Evolutionary conservation across 495 filamentous ascomycete genomes (phyloP).

Genomic region (Aspergillus coremiiformis): DNA sequence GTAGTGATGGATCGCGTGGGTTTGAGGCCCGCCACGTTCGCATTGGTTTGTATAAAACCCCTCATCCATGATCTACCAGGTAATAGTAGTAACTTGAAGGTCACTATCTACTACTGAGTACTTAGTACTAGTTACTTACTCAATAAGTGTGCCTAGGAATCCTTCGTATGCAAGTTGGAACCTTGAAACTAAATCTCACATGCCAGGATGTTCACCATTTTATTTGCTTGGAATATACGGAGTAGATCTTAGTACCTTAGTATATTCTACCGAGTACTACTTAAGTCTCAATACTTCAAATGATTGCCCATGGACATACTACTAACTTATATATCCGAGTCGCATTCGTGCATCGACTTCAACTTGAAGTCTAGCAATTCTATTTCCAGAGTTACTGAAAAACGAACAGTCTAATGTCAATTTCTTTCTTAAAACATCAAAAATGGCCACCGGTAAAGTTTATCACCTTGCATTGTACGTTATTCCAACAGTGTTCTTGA

Average conservation of each 20-base stretch:
- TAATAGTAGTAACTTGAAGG: too few species aligned
- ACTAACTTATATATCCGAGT: too few species aligned
- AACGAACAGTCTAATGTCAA: not conserved
- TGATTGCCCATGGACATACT: not conserved
- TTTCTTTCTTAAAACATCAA: conserved; percentile 13
- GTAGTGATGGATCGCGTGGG: not conserved
- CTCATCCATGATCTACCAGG: too few species aligned
- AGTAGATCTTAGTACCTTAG: too few species aligned
- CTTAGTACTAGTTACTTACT: too few species aligned
- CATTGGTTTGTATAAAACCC: conserved; percentile 10
- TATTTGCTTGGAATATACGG: too few species aligned
- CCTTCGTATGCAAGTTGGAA: too few species aligned
- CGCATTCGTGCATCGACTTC: not conserved
- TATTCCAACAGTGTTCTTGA: not conserved
- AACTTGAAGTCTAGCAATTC: not conserved
- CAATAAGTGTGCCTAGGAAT: not conserved
- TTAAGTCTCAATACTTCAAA: not conserved
- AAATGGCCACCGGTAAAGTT: conserved; percentile 51
- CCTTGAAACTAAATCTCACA: not conserved
- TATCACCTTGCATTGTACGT: conserved; percentile 55
- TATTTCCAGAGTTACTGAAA: not conserved
- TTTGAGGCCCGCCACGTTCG: not conserved
- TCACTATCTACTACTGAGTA: too few species aligned
- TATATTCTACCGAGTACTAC: too few species aligned
- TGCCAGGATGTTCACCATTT: not conserved